Evolutionary conservation across 306 rosid genomes (phyloP), one percentile per base, ranked within the genome.

Genomic region (Inga oerstediana): DNA sequence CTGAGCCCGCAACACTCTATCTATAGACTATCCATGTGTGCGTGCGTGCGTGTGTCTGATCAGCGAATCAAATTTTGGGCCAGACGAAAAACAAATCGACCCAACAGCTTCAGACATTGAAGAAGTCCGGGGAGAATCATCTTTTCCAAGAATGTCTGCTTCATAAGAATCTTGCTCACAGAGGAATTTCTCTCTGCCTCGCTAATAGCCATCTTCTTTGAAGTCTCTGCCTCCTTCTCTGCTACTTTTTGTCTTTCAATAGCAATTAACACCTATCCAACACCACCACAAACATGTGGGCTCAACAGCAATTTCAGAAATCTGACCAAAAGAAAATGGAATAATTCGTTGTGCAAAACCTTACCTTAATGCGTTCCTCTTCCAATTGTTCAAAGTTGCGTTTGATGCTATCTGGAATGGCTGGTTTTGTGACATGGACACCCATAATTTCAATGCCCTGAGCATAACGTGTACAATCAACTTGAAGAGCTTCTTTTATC

Each of bases 401-500:
- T 82, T 91, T 89, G 78, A 93, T 90, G 59, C 89, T 89, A 2
- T 88, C 86, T 7, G 99, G 99, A 89, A 96, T 96, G 14, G 85
- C 87, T 20, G 97, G 97, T 85, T 96, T 96, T 66, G 98, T 91
- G 73, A 93, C 93, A 46, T 94, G 94, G 37, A 96, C 98, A 22
- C 89, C 86, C 61, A 96, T 82, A 56, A 96, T 91, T 87, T 96
- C 98, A 76, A 96, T 93, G 22, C 99, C 99, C 0, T 91, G 96
- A 73, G 99, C 99, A 91, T 95, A 93, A 54, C 86, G 93, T 5
- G 93, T 93, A 84, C 97, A 93, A 78, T 90, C 98, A 88, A 68
- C 95, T 88, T 96, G 99, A 82, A 93, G 97, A 58, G 97, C 93
- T 43, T 92, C 98, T 89, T 93, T 93, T 97, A 95, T 93, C 85